Percentiles rank a stretch among this genome's conserved stretches.
phyloP scores from a whole-genome alignment of 371 early-diverging fungal genomes.

The Saksenaea oblongispora region DNA sequence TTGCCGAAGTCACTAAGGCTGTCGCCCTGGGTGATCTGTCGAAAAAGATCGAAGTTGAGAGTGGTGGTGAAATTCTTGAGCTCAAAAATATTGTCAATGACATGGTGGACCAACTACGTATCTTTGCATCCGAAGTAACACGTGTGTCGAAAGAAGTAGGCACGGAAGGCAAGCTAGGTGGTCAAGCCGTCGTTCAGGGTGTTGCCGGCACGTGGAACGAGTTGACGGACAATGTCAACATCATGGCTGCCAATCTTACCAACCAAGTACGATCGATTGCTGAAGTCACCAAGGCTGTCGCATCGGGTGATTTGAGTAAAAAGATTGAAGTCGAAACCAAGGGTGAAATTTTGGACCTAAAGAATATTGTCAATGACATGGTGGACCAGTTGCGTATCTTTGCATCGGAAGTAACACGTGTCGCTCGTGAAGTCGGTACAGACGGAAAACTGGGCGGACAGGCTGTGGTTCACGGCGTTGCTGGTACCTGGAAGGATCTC shows the following conservation, averaged over 20 bases:
- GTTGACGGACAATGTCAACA: conserved; percentile 63
- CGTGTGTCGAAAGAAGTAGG: conserved; percentile 57
- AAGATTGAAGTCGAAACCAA: conserved; percentile 62
- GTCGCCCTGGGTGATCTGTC: conserved; percentile 39
- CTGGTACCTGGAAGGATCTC: conserved; percentile 49
- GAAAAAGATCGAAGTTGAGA: conserved; percentile 41
- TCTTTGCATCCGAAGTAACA: conserved; percentile 58
- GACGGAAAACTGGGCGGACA: conserved; percentile 52
- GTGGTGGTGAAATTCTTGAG: conserved; percentile 46
- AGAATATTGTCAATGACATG: conserved; percentile 72
- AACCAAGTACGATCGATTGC: conserved; percentile 61
- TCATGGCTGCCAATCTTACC: conserved; percentile 63
- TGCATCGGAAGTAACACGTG: conserved; percentile 51
- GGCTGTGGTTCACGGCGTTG: conserved; percentile 41
- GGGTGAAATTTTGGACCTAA: conserved; percentile 66
- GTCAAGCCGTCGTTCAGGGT: conserved; percentile 55
- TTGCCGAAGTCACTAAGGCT: conserved; percentile 38
- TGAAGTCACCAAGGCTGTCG: conserved; percentile 59
- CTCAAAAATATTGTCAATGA: conserved; percentile 46
- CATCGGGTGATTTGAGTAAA: conserved; percentile 48
- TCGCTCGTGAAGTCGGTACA: conserved; percentile 38
- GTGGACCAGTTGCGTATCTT: conserved; percentile 51
- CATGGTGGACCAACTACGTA: conserved; percentile 61
- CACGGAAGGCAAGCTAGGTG: conserved; percentile 62
- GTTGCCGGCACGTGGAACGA: conserved; percentile 67